Evolutionary conservation across 1,139 yeast species (phyloP).

Genomic region (Protomyces lactucae-debilis): DNA sequence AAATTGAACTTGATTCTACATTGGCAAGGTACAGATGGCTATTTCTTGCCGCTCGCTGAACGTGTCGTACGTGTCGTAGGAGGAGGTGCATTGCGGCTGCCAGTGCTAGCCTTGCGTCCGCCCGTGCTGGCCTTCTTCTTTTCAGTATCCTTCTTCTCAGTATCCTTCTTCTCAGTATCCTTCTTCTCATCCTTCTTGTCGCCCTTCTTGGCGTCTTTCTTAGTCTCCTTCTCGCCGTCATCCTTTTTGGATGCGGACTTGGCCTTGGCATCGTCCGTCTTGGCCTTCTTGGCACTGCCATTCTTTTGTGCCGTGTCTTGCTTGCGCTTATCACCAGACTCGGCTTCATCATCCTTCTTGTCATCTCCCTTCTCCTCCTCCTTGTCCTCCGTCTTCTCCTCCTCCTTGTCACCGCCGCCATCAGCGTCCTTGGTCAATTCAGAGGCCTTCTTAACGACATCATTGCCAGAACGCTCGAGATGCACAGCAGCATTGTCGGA

Average conservation of each 20-base stretch:
- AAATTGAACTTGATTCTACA: too few species aligned
- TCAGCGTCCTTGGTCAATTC: conserved; percentile 24
- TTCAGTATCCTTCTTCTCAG: background rate
- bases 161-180: background rate
- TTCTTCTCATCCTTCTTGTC: conserved; percentile 2
- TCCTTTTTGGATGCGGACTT: background rate
- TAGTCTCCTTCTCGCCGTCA: background rate
- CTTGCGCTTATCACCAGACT: background rate
- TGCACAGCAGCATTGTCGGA: conserved; percentile 23
- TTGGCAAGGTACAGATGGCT: background rate
- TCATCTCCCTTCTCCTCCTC: background rate
- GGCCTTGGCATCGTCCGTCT: background rate
- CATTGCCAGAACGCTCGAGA: conserved; percentile 22
- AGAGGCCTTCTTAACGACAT: conserved; percentile 23
- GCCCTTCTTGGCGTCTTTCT: background rate
- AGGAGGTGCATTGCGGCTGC: background rate
- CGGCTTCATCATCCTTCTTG: conserved; percentile 3
- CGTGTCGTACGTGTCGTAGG: conserved; percentile 23
- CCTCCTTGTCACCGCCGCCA: conserved; percentile 7
- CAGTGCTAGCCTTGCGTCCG: background rate
- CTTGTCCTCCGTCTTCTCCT: background rate
- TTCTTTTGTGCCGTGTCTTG: background rate
- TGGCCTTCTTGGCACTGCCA: conserved; percentile 6
- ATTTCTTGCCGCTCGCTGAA: conserved; percentile 12
- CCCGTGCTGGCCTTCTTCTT: conserved; percentile 4